These are phyloP conservation scores for Moricandia moricandioides DNA, from an alignment of 345 rosid species.

Conservation along the genomic window DNA sequence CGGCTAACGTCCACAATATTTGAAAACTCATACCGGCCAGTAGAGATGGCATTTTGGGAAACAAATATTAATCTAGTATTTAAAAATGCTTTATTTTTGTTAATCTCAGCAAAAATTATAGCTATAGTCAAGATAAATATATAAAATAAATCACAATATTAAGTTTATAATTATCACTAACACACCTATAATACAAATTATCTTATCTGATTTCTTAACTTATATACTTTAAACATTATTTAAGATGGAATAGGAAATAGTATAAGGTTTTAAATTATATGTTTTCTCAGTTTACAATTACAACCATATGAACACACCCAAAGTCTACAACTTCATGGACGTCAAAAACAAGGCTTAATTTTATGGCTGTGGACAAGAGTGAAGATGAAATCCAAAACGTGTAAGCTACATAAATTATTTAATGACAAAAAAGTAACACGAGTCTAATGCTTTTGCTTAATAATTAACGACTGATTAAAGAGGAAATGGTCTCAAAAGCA, in stretches of 20 bases:
- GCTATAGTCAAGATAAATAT: background rate
- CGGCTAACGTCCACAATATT: no score
- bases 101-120: background rate
- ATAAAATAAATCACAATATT: no score
- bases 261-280: background rate
- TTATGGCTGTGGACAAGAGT: background rate
- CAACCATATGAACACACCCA: background rate
- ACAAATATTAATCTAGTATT: no score
- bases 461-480: constrained; percentile 1
- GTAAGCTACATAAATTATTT: background rate
- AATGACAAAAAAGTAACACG: constrained; percentile 11
- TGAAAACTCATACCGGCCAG: no score
- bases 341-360: background rate
- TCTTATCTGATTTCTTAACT: background rate
- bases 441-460: constrained; percentile 15
- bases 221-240: background rate
- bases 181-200: background rate
- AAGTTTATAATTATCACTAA: background rate
- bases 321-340: background rate
- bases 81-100: no score
- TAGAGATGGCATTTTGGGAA: no score
- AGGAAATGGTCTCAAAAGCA: background rate
- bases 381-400: background rate
- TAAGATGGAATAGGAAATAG: no score
- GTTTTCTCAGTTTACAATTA: background rate